A percentile compares a stretch with the other conserved stretches of the same genome.
Evolutionary conservation across 148 eudicot species (phyloP).

Genomic region (Rhododendron kiyosumense): DNA sequence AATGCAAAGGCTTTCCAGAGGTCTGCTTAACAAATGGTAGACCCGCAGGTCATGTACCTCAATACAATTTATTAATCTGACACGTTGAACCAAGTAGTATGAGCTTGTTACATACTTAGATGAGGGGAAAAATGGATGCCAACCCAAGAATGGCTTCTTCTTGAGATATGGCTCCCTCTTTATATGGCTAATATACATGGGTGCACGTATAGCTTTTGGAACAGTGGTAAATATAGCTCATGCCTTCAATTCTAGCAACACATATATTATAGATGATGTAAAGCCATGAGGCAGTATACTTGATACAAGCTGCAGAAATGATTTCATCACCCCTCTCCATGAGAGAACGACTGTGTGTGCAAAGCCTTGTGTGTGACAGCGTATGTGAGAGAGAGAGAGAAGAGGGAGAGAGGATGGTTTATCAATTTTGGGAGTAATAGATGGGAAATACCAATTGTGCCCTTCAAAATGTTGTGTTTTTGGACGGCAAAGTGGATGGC

Average conservation of each 20-base stretch:
- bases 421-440: too few relatives aligned
- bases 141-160: not conserved
- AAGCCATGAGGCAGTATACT: constrained; percentile 34
- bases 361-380: fast-evolving
- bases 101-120: not conserved
- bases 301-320: constrained; percentile 85
- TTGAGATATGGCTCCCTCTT: not conserved
- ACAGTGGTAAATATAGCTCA: too few relatives aligned
- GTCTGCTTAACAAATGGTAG: not conserved
- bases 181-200: not conserved
- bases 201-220: too few relatives aligned
- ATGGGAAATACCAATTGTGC: too few relatives aligned
- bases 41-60: not conserved
- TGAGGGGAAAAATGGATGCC: not conserved
- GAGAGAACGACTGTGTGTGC: too few relatives aligned
- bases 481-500: too few relatives aligned
- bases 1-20: not conserved
- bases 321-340: constrained; percentile 95
- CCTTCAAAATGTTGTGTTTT: too few relatives aligned
- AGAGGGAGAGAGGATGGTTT: too few relatives aligned
- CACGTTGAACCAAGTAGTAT: not conserved
- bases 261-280: not conserved
- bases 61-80: not conserved
- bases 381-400: too few relatives aligned
- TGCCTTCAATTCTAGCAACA: too few relatives aligned